Evolutionary conservation across 495 filamentous ascomycete species (phyloP).

Genomic region (Thermochaetoides thermophila): DNA sequence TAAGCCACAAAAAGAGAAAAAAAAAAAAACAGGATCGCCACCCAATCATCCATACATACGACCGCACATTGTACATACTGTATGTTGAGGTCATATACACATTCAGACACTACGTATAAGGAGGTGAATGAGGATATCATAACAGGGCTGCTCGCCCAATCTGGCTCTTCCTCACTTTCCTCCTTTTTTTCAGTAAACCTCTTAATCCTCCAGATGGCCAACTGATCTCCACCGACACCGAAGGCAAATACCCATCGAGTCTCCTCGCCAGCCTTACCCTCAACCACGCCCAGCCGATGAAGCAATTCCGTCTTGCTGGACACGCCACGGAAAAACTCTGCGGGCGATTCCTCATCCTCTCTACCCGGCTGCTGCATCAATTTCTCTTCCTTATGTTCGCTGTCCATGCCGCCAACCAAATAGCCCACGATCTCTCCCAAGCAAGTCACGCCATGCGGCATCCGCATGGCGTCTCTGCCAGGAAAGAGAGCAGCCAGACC

Average conservation of each 20-base stretch:
- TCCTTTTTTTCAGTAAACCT: conserved; percentile 28
- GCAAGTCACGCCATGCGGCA: conserved; percentile 55
- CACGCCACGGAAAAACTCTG: too few relatives aligned
- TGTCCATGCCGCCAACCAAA: conserved; percentile 52
- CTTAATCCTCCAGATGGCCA: conserved; percentile 25
- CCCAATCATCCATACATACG: too few relatives aligned
- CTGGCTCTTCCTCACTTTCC: conserved; percentile 21
- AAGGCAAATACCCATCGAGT: too few relatives aligned
- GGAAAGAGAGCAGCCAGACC: conserved; percentile 36
- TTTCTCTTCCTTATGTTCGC: too few relatives aligned
- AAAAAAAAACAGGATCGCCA: too few relatives aligned
- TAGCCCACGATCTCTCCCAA: conserved; percentile 67
- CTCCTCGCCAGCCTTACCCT: conserved; percentile 1
- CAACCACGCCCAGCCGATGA: too few relatives aligned
- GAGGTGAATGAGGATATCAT: too few relatives aligned
- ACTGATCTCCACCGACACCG: conserved; percentile 16
- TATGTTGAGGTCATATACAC: too few relatives aligned
- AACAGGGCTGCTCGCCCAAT: conserved; percentile 11
- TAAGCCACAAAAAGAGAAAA: too few relatives aligned
- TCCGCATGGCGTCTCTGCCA: conserved; percentile 36
- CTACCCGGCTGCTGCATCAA: conserved; percentile 11
- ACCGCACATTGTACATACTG: too few relatives aligned
- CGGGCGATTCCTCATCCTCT: conserved; percentile 18
- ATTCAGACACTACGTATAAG: too few relatives aligned
- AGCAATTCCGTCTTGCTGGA: too few relatives aligned